A percentile compares a stretch with the other conserved stretches of the same genome.
These are phyloP conservation scores for Leishmania major DNA, from an alignment of 208 protist genomes.

Conservation along the genomic window DNA sequence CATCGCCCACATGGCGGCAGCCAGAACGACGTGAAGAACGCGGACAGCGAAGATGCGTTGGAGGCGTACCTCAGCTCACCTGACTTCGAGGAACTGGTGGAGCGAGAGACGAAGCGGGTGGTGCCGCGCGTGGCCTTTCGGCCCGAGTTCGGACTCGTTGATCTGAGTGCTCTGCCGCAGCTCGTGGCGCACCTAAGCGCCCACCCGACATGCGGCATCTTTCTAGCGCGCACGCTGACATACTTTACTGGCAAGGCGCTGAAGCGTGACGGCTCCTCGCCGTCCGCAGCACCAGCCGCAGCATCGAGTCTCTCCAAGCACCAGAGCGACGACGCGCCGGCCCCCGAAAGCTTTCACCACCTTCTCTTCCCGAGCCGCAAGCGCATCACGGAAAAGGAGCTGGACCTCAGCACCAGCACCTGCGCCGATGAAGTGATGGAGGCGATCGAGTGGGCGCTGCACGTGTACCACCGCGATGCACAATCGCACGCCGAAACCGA, in stretches of 20 bases:
- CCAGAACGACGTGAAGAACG: neutral
- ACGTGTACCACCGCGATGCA: constrained; percentile 40
- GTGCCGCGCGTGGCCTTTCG: constrained; percentile 41
- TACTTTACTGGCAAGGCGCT: constrained; percentile 42
- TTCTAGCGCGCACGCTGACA: constrained; percentile 46
- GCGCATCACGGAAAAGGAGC: constrained; percentile 65
- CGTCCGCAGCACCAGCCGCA: constrained; percentile 2
- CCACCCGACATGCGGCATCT: constrained; percentile 18
- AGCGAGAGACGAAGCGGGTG: constrained; percentile 40
- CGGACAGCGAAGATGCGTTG: constrained; percentile 35
- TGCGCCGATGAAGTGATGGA: constrained; percentile 69
- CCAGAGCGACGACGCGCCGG: constrained; percentile 3
- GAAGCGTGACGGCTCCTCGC: neutral
- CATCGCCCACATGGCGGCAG: neutral
- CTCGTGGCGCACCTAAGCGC: constrained; percentile 58
- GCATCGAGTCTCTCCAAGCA: neutral
- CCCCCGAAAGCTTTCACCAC: constrained; percentile 8
- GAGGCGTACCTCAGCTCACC: constrained; percentile 42
- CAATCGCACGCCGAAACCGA: neutral
- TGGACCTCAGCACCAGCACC: constrained; percentile 59
- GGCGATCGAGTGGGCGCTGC: constrained; percentile 59
- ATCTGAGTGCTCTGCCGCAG: constrained; percentile 65
- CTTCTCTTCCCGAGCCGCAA: constrained; percentile 18
- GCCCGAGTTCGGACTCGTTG: constrained; percentile 59
- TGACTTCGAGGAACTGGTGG: constrained; percentile 39